Percentiles rank a stretch among this genome's conserved stretches.
phyloP scores from a whole-genome alignment of 2,329 filamentous ascomycete genomes.

The Pseudogymnoascus sp. region DNA sequence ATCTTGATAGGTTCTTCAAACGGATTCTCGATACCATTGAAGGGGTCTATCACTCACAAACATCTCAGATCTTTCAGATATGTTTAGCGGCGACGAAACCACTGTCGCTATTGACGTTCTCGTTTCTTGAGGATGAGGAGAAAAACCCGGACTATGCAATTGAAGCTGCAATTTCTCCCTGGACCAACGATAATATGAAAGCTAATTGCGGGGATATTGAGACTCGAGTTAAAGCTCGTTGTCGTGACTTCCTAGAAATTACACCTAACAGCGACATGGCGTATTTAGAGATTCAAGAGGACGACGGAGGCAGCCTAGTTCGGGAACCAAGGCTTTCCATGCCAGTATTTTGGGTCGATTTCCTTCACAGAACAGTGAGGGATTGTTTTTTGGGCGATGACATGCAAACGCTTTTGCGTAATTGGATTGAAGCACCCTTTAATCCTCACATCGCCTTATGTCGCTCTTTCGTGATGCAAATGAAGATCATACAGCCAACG shows the following conservation, averaged over 20 bases:
- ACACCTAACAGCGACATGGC: not conserved
- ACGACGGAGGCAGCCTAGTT: not conserved
- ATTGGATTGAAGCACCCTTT: not conserved
- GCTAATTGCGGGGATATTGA: not conserved
- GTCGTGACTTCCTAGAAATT: not conserved
- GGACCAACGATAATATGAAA: not conserved
- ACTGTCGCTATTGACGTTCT: not conserved
- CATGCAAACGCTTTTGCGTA: not conserved
- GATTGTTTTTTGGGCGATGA: not conserved
- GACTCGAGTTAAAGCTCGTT: not conserved
- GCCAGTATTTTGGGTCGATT: not conserved
- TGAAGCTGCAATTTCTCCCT: not conserved
- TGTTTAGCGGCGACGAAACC: not conserved
- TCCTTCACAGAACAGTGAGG: conserved; percentile 8
- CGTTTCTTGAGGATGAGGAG: not conserved
- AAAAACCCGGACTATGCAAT: not conserved
- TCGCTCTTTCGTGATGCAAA: not conserved
- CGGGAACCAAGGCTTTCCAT: not conserved
- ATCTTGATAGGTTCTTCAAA: conserved; percentile 19
- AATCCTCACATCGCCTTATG: not conserved
- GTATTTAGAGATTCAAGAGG: not conserved
- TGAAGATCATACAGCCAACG: not conserved
- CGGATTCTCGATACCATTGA: conserved; percentile 19
- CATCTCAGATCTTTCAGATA: conserved; percentile 14
- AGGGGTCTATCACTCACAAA: conserved; percentile 14